phyloP scores from a whole-genome alignment of 441 rosid species.

The Daphne laureola region DNA sequence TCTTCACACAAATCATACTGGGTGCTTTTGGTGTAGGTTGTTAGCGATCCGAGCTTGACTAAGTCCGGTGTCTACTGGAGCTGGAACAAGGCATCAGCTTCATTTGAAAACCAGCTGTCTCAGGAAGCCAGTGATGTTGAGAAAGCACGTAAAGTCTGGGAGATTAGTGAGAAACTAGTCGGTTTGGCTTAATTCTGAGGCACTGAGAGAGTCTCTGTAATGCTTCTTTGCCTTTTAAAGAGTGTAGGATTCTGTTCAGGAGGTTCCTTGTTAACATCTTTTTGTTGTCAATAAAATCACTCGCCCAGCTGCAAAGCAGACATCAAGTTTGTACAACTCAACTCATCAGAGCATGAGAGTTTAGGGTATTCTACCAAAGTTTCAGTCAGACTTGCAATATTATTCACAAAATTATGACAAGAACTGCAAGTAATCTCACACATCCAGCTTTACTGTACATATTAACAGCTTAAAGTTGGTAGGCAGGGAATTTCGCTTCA shows the following conservation, averaged over 20 bases:
- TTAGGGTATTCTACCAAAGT: too few species aligned
- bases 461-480: slow-evolving; percentile 31
- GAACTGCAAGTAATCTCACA: background rate
- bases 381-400: background rate
- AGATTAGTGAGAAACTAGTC: slow-evolving; percentile 77
- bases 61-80: slow-evolving; percentile 95
- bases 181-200: slow-evolving; percentile 46
- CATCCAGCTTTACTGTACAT: background rate
- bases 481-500: slow-evolving; percentile 68
- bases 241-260: slow-evolving; percentile 16
- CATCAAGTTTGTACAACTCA: background rate
- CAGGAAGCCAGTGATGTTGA: slow-evolving; percentile 77
- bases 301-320: slow-evolving; percentile 13
- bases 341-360: too few species aligned
- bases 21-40: slow-evolving; percentile 44
- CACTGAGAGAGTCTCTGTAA: background rate
- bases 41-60: slow-evolving; percentile 64
- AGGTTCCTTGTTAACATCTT: slow-evolving; percentile 20
- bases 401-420: background rate
- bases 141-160: slow-evolving; percentile 83
- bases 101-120: slow-evolving; percentile 80
- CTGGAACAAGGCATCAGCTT: slow-evolving; percentile 83
- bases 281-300: slow-evolving; percentile 28
- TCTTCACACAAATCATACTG: background rate
- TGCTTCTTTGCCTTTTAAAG: too few species aligned